Base-by-base conservation (phyloP, 1,284 basidiomycete species). In the Caloboletus firmus region DNA sequence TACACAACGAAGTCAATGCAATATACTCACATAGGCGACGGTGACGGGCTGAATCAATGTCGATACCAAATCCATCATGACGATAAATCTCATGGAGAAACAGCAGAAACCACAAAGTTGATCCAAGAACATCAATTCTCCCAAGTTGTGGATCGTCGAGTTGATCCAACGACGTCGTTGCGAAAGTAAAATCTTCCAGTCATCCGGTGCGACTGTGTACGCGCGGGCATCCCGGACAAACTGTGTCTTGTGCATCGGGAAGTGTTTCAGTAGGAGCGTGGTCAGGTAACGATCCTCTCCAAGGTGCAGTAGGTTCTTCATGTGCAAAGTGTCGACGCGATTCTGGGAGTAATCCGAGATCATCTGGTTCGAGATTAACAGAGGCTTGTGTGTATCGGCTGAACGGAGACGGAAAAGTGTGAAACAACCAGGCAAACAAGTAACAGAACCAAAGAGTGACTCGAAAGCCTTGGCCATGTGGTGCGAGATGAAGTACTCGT, bases 81-180 rank as follows among this genome's bases (percentile, higher is more conserved):
- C 95, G 41, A 99, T 80, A 72, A 98, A 99, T 24, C 96, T 85
- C 96, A 99, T 98, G 4, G 94, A 98, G 82, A 99, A 97, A 77
- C 92, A 91, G 67, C 95, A 98, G 83, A 97, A 96, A 57, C 95
- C 94, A 66, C 94, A 98, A 58, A 98, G 87, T 60, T 95, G 89
- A 43, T 95, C 92, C 65, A 98, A 77, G 76, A 93, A 93, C 58
- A 98, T 78, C 36, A 99, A 80, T 72, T 98, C 96, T 47, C 87
- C 91, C 57, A 99, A 76, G 72, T 99, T 99, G 78, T 99, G 96
- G 31, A 99, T 87, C 0, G 96, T 99, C 36, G 95, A 98, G 77
- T 99, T 99, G 76, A 99, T 99, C 97, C 97, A 99, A 65, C 95
- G 89, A 77, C 95, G 90, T 76, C 95, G 87, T 72, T 99, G 96